These are phyloP conservation scores for Saccharomycopsis olivae DNA, from an alignment of 805 yeast genomes.

Conservation along the genomic window DNA sequence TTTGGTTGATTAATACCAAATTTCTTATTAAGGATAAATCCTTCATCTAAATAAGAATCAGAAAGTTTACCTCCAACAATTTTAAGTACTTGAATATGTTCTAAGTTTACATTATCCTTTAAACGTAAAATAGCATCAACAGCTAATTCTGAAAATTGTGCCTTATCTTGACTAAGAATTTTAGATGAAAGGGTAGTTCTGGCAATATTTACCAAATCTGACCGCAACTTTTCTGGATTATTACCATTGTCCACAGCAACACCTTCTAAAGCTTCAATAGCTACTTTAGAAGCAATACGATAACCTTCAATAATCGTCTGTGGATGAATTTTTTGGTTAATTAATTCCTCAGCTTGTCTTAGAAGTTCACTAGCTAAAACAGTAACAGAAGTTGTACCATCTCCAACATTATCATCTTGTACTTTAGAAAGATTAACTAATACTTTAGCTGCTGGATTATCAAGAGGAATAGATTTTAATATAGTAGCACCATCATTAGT, in stretches of 20 bases:
- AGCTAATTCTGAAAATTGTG: slow-evolving; percentile 77
- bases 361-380: slow-evolving; percentile 89
- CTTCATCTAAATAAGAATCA: slow-evolving; percentile 93
- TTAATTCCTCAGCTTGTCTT: slow-evolving; percentile 88
- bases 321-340: slow-evolving; percentile 96
- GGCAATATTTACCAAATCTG: slow-evolving; percentile 79
- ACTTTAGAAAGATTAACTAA: slow-evolving; percentile 88
- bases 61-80: slow-evolving; percentile 86
- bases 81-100: slow-evolving; percentile 87
- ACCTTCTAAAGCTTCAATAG: slow-evolving; percentile 60
- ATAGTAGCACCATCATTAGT: slow-evolving; percentile 94
- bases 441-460: slow-evolving; percentile 90
- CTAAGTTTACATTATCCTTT: slow-evolving; percentile 78
- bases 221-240: slow-evolving; percentile 48
- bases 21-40: slow-evolving; percentile 82
- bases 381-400: slow-evolving; percentile 98
- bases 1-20: slow-evolving; percentile 94
- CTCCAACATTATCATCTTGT: slow-evolving; percentile 98
- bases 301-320: slow-evolving; percentile 94
- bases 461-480: slow-evolving; percentile 88
- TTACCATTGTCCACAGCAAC: slow-evolving; percentile 65
- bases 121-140: slow-evolving; percentile 89
- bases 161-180: slow-evolving; percentile 90
- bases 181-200: slow-evolving; percentile 90
- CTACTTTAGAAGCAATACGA: slow-evolving; percentile 92